Conservation (phyloP, 768 basidiomycete species). For the Dentipellis fragilis region DNA sequence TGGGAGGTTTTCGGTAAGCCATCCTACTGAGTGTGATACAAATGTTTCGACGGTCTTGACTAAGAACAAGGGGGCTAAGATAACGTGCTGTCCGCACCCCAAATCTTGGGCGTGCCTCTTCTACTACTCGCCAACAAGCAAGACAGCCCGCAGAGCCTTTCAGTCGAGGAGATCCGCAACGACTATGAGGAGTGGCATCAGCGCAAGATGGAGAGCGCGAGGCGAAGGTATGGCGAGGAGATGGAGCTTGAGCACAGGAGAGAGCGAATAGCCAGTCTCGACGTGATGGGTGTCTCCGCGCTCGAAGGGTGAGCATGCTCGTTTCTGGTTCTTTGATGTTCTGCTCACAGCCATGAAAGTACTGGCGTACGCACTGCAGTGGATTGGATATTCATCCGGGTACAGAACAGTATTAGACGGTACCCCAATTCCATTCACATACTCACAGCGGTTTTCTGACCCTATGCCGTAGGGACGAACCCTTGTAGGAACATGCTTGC, state of each 20-base stretch:
- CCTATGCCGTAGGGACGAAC: background rate
- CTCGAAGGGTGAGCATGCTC: slow-evolving; percentile 64
- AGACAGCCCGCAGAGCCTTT: slow-evolving; percentile 69
- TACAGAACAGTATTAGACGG: slow-evolving; percentile 77
- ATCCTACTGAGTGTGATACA: background rate
- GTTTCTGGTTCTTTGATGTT: background rate
- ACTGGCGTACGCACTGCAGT: slow-evolving; percentile 85
- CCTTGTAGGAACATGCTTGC: background rate
- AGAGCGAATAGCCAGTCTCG: slow-evolving; percentile 38
- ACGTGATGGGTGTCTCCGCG: slow-evolving; percentile 80
- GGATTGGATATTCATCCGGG: slow-evolving; percentile 90
- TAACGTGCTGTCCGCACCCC: slow-evolving; percentile 77
- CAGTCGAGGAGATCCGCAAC: slow-evolving; percentile 84
- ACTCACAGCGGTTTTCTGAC: background rate
- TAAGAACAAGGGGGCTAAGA: slow-evolving; percentile 36
- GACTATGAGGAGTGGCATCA: slow-evolving; percentile 85
- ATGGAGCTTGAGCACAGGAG: slow-evolving; percentile 20
- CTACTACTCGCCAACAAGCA: slow-evolving; percentile 96
- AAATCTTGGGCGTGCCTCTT: slow-evolving; percentile 83
- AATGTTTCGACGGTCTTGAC: slow-evolving; percentile 8
- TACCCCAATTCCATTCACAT: slow-evolving; percentile 15
- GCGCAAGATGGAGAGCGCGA: slow-evolving; percentile 58
- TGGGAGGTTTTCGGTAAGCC: slow-evolving; percentile 94
- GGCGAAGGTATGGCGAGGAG: slow-evolving; percentile 34
- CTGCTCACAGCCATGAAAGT: slow-evolving; percentile 27